Evolutionary conservation across 1,139 yeast genomes (phyloP), one percentile per base, ranked within the genome.

Genomic region (Kazachstania sp.): DNA sequence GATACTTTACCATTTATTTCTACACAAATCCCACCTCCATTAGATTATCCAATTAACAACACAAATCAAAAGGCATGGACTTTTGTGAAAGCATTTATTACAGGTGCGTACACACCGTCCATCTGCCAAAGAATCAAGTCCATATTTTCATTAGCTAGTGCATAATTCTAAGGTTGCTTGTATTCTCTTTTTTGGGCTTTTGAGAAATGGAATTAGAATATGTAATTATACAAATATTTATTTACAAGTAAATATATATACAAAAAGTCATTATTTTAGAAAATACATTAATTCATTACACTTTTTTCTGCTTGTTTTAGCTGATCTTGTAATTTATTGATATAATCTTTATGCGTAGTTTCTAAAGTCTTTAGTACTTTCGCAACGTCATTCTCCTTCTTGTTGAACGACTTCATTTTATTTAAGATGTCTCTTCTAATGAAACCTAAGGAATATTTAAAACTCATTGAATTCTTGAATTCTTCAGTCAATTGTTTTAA

Each of bases 41-140:
- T 92, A 49, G 97, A 92, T 64, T 92, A 92, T 62, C 98, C 98
- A 3, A 86, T 92, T 54, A 75, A 78, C 31, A 82, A 83, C 58
- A 23, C 36, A 3, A 86, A 82, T 54, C 77, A 79, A 56, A 80
- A 77, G 56, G 96, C 97, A 0, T 90, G 97, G 97, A 74, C 74
- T 13, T 83, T 92, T 68, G 94, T 90, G 4, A 75, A 76, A 51
- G 81, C 87, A 35, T 76, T 92, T 64, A 88, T 88, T 60, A 76
- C 77, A 38, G 94, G 90, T n/a, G 95, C 96, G 16, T 92, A 90
- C 61, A 95, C 84, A 52, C 58, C 60, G 29, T 79, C 94, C 48
- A 54, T 73, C 19, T 86, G 95, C 92, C 79, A 79, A 49, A 78
- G 77, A 55, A 54, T 78, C 39, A 77, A 75, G 56, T 78, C 83